Evolutionary conservation across 441 rosid genomes (phyloP).

Genomic region (Eutrema salsugineum): DNA sequence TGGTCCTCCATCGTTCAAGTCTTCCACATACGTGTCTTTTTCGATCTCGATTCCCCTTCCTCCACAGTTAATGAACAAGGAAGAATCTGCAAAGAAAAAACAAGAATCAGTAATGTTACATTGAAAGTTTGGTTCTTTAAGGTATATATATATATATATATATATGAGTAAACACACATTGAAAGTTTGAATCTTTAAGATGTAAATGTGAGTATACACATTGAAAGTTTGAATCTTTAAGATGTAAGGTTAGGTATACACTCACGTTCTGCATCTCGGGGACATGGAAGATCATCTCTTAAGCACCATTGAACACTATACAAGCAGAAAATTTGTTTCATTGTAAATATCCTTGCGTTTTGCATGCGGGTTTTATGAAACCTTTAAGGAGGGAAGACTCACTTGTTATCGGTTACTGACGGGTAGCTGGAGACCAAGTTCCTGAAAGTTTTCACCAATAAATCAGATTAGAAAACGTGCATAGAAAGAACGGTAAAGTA

Average conservation of each 20-base stretch:
- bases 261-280: slow-evolving; percentile 43
- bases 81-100: slow-evolving; percentile 41
- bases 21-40: slow-evolving; percentile 43
- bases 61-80: slow-evolving; percentile 81
- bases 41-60: slow-evolving; percentile 28
- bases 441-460: slow-evolving; percentile 35
- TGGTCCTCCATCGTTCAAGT: slow-evolving; percentile 29
- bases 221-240: neutral
- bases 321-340: slow-evolving; percentile 12
- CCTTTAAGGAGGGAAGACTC: slow-evolving; percentile 31
- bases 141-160: neutral
- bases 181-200: neutral
- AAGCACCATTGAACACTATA: slow-evolving; percentile 70
- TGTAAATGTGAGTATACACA: neutral
- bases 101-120: neutral
- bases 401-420: slow-evolving; percentile 44
- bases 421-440: slow-evolving; percentile 63
- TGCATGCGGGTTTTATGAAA: neutral
- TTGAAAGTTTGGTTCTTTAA: neutral
- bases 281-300: slow-evolving; percentile 58
- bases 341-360: neutral
- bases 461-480: neutral
- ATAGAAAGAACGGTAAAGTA: neutral
- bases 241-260: neutral
- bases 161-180: neutral